A percentile compares a stretch with the other conserved stretches of the same genome.
phyloP scores from a whole-genome alignment of 2,329 filamentous ascomycete genomes.

The Xylaria sp. region DNA sequence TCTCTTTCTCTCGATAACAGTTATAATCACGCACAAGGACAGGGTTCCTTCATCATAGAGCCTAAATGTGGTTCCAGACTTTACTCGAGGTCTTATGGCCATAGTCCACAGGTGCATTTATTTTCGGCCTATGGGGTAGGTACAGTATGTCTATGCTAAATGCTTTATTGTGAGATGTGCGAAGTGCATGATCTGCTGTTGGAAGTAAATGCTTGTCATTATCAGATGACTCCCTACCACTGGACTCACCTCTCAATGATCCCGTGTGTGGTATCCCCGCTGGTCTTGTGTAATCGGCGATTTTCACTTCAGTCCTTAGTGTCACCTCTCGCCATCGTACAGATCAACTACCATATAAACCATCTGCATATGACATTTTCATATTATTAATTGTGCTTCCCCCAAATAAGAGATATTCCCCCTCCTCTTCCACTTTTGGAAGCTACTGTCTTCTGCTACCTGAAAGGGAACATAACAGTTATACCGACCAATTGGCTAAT shows the following conservation, averaged over 20 bases:
- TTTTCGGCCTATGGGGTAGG: background rate
- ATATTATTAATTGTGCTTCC: background rate
- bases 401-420: background rate
- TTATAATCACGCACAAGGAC: slow-evolving; percentile 27
- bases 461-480: background rate
- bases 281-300: slow-evolving; percentile 24
- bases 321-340: background rate
- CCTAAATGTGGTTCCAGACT: background rate
- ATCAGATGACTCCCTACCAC: background rate
- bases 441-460: background rate
- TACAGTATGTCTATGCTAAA: background rate
- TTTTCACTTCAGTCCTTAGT: slow-evolving; percentile 4
- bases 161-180: background rate
- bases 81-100: background rate
- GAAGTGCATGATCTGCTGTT: background rate
- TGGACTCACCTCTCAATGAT: background rate
- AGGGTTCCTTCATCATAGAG: background rate
- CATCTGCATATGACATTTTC: background rate
- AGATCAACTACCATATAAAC: background rate
- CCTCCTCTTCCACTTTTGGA: background rate
- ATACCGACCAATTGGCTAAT: background rate
- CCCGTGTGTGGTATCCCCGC: slow-evolving; percentile 2
- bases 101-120: background rate
- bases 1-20: slow-evolving; percentile 6
- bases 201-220: slow-evolving; percentile 4